A percentile compares a stretch with the other conserved stretches of the same genome.
These are phyloP conservation scores for Aegilops tauschii DNA, from an alignment of 176 grass and related monocot species.

Conservation along the genomic window DNA sequence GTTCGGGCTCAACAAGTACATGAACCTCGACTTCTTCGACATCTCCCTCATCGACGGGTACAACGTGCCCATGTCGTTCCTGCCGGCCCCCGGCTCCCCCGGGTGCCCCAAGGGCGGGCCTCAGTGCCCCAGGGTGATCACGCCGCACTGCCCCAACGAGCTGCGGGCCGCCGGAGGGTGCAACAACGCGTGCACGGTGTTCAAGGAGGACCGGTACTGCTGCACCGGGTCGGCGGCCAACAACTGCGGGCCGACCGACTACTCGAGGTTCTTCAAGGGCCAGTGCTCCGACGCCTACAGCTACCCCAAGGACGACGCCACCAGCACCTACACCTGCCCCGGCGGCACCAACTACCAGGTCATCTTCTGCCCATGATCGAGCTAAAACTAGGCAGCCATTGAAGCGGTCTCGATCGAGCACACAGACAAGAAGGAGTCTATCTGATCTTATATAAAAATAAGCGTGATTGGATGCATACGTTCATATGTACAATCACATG, in stretches of 20 bases:
- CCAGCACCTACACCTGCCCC: conserved; percentile 42
- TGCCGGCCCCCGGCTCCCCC: conserved; percentile 22
- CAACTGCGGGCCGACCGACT: conserved; percentile 36
- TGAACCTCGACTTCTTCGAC: conserved; percentile 38
- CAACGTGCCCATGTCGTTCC: conserved; percentile 63
- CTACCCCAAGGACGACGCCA: conserved; percentile 40
- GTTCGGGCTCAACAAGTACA: conserved; percentile 38
- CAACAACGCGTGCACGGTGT: conserved; percentile 45
- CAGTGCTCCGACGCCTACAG: conserved; percentile 42
- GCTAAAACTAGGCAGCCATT: neutral
- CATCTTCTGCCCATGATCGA: conserved; percentile 40
- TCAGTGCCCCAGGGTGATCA: conserved; percentile 10
- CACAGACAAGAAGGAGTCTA: neutral
- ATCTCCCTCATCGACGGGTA: conserved; percentile 60
- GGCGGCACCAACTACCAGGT: conserved; percentile 42
- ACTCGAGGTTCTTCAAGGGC: conserved; percentile 48
- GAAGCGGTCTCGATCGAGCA: neutral
- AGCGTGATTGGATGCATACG: neutral
- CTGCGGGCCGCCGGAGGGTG: conserved; percentile 34
- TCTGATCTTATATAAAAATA: neutral
- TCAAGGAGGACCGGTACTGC: conserved; percentile 39
- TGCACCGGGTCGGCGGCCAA: neutral
- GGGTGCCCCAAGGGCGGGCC: conserved; percentile 42
- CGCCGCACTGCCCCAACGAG: conserved; percentile 30
- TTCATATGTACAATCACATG: neutral